Percentiles rank a stretch among this genome's conserved stretches.
Conservation (phyloP, 2,329 filamentous ascomycete genomes). For the Periconia digitata region DNA sequence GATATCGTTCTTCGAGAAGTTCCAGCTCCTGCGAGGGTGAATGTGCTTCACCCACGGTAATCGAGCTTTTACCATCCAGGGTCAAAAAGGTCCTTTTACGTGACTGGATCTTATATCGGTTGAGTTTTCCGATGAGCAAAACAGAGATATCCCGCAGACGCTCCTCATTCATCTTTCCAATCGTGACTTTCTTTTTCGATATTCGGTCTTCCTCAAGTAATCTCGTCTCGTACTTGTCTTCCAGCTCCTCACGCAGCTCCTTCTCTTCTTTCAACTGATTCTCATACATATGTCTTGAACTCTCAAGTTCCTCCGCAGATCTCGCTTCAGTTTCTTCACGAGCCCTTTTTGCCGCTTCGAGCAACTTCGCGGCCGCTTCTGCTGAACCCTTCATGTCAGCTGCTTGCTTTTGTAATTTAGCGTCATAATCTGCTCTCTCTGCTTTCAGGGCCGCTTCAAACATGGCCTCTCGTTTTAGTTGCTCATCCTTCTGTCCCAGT, state of each 20-base stretch:
- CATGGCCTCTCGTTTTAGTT: slow-evolving; percentile 23
- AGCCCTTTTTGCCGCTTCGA: slow-evolving; percentile 29
- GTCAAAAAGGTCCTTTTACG: neutral
- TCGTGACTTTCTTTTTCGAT: neutral
- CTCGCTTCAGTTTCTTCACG: slow-evolving; percentile 30
- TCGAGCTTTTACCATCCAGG: neutral
- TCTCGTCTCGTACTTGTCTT: neutral
- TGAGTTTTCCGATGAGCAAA: neutral
- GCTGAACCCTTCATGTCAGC: slow-evolving; percentile 48
- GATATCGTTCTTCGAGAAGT: neutral
- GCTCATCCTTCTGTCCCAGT: slow-evolving; percentile 36
- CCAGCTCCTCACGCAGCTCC: neutral
- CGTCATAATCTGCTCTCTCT: slow-evolving; percentile 52
- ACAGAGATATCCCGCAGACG: neutral
- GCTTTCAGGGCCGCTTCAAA: slow-evolving; percentile 33
- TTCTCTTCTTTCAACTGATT: neutral
- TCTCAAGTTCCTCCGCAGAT: slow-evolving; percentile 33
- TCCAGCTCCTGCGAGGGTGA: neutral
- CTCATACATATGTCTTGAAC: slow-evolving; percentile 30
- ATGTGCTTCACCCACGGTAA: neutral
- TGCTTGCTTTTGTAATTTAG: slow-evolving; percentile 54
- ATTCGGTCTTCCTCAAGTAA: neutral
- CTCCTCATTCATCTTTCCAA: neutral
- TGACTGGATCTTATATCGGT: neutral
- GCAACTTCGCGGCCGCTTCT: slow-evolving; percentile 23